Base-by-base conservation (phyloP, 768 basidiomycete species). In the Boletus barrowsii region DNA sequence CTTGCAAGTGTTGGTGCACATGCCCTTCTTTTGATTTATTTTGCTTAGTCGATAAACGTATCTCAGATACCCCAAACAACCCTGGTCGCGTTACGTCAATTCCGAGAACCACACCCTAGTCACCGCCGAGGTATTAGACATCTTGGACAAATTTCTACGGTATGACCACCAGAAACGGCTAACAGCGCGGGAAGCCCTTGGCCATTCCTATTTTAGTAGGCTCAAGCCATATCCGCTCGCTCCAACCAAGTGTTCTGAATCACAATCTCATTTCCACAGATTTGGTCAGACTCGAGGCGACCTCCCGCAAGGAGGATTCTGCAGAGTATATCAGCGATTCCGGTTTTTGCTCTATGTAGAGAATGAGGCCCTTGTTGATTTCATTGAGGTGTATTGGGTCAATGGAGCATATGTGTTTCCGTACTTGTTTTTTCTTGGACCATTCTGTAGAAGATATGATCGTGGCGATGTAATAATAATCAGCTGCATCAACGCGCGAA, bases 151-250 rank as follows among this genome's bases (percentile, higher is more conserved):
- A 65, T 69, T 88, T 49, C 71, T 87, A 63, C 76, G 78, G 56
- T 88, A 87, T 67, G 87, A 88, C 62, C 87, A 88, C 63, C 80
- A 79, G 62, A 82, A 85, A 63, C 74, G 86, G 58, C 72, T 84
- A 36, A 87, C 86, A 15, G 85, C 86, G 41, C 75, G 75, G 58
- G 86, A 88, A 69, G 82, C 83, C 35, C 83, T 84, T 72, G 74
- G 74, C 49, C 86, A 87, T 68, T 75, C 82, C 50, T 87, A 82
- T 73, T 88, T 87, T 67, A 82, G 81, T 81, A 55, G 24, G 69
- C 49, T 43, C n/a, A 43, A 65, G 65, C 59, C 48, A 62, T 57
- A 52, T 62, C 57, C 57, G 59, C 54, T 59, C 53, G 54, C 50
- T 55, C 53, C 42, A 58, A 36, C 53, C 24, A 32, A n/a, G 47